phyloP scores from a whole-genome alignment of 257 asterid genomes.

The Cinchona pubescens region DNA sequence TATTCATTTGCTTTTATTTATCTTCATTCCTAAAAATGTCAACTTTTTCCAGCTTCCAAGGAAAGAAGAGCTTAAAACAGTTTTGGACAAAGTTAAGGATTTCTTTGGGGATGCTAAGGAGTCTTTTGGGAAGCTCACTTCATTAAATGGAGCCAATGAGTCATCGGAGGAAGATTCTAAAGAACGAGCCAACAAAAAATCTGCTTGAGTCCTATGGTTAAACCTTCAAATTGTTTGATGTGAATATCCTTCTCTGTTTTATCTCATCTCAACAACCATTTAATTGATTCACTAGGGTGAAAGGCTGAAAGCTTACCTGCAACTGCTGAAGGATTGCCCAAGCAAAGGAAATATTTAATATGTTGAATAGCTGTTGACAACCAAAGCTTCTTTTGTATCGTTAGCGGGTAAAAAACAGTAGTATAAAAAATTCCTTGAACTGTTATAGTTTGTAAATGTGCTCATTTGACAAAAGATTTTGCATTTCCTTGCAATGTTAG shows the following conservation, averaged over 20 bases:
- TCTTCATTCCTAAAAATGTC: neutral
- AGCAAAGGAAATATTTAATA: conserved; percentile 1
- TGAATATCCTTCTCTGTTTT: neutral
- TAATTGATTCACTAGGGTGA: conserved; percentile 29
- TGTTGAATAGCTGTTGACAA: neutral
- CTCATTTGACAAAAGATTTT: neutral
- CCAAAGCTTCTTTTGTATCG: neutral
- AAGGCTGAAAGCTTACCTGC: conserved; percentile 33
- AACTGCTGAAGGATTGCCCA: conserved; percentile 10
- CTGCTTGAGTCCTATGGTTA: conserved; percentile 43
- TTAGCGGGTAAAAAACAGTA: neutral
- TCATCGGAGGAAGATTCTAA: conserved; percentile 49
- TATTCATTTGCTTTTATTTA: neutral
- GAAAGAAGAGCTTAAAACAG: conserved; percentile 77
- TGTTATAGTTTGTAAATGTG: neutral
- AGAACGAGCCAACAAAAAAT: conserved; percentile 48
- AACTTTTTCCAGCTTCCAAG: conserved; percentile 61
- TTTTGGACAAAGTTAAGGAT: conserved; percentile 83
- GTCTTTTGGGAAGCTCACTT: conserved; percentile 84
- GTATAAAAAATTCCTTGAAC: neutral
- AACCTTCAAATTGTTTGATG: neutral
- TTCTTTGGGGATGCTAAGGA: conserved; percentile 90
- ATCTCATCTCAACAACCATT: conserved; percentile 5
- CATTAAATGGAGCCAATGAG: conserved; percentile 47
- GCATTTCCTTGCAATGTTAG: neutral